Conservation (phyloP, 768 basidiomycete genomes). For the Rhodotorula graminis region DNA sequence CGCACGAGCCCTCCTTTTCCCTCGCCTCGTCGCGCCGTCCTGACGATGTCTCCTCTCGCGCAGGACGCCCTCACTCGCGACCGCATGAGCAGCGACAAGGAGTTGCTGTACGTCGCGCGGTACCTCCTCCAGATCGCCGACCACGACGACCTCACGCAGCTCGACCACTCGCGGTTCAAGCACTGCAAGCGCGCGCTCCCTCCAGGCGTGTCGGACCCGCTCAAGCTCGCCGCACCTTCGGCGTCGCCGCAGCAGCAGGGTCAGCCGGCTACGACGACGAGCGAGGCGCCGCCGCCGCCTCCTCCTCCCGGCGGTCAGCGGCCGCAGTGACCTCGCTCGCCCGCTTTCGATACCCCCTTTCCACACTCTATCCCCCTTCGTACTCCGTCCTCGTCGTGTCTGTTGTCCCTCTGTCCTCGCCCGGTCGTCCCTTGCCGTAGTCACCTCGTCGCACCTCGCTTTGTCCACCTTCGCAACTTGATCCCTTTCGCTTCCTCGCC, state of each 20-base stretch:
- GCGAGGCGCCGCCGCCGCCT: too few relatives aligned
- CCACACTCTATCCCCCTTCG: too few relatives aligned
- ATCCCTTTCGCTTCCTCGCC: neutral
- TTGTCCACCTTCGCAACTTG: neutral
- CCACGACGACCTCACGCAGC: conserved; percentile 12
- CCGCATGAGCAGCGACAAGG: conserved; percentile 13
- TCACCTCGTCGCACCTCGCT: too few relatives aligned
- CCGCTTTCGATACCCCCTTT: too few relatives aligned
- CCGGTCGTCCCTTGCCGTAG: too few relatives aligned
- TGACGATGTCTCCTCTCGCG: neutral
- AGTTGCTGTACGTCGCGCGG: conserved; percentile 28
- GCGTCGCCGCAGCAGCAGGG: too few relatives aligned
- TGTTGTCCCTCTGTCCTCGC: too few relatives aligned
- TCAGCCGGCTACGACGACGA: neutral
- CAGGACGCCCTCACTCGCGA: conserved; percentile 11
- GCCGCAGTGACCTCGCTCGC: too few relatives aligned
- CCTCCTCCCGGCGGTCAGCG: neutral
- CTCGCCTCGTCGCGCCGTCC: neutral
- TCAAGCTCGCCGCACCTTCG: neutral
- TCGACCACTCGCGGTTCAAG: conserved; percentile 30
- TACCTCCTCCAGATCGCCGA: conserved; percentile 30
- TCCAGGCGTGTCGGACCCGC: conserved; percentile 8
- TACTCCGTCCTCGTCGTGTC: too few relatives aligned
- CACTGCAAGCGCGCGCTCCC: conserved; percentile 25
- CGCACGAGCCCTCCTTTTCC: neutral